phyloP scores from a whole-genome alignment of 1,284 basidiomycete genomes.

The Apiotrichum sp. region DNA sequence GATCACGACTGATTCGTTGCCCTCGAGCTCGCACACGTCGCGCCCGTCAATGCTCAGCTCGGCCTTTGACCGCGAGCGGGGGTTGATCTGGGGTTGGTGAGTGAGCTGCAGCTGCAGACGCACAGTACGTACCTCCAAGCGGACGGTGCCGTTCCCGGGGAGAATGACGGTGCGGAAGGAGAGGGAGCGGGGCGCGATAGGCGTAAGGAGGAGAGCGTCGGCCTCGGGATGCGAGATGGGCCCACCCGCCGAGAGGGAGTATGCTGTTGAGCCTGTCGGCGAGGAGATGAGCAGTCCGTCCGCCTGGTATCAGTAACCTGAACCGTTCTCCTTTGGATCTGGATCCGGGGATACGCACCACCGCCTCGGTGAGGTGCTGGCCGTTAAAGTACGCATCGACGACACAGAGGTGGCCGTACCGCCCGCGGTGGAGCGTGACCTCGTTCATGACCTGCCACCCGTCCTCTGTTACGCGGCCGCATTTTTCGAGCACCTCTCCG shows the following conservation, averaged over 20 bases:
- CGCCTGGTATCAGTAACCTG: conserved; percentile 54
- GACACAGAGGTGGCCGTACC: conserved; percentile 84
- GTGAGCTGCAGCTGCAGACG: not conserved
- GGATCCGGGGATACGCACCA: conserved; percentile 67
- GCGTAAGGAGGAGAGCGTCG: conserved; percentile 82
- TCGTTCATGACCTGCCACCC: conserved; percentile 99
- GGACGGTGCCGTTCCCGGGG: conserved; percentile 66
- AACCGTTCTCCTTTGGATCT: no score
- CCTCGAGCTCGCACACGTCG: conserved; percentile 67
- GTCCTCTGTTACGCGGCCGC: conserved; percentile 30
- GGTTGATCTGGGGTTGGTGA: conserved; percentile 60
- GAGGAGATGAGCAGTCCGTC: conserved; percentile 93
- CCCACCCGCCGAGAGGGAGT: conserved; percentile 90
- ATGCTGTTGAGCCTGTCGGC: conserved; percentile 94
- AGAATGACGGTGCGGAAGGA: conserved; percentile 89
- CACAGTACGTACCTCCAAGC: conserved; percentile 61
- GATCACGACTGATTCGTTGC: conserved; percentile 79
- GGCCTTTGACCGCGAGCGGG: conserved; percentile 73
- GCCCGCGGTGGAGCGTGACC: conserved; percentile 83
- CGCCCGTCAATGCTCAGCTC: conserved; percentile 91
- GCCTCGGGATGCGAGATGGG: conserved; percentile 93
- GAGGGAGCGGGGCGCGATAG: conserved; percentile 87
- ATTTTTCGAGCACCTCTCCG: conserved; percentile 53
- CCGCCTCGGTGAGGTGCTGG: conserved; percentile 89
- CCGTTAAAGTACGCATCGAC: conserved; percentile 95